These are phyloP conservation scores for Podaxis rugospora DNA, from an alignment of 768 basidiomycete species.

Conservation along the genomic window DNA sequence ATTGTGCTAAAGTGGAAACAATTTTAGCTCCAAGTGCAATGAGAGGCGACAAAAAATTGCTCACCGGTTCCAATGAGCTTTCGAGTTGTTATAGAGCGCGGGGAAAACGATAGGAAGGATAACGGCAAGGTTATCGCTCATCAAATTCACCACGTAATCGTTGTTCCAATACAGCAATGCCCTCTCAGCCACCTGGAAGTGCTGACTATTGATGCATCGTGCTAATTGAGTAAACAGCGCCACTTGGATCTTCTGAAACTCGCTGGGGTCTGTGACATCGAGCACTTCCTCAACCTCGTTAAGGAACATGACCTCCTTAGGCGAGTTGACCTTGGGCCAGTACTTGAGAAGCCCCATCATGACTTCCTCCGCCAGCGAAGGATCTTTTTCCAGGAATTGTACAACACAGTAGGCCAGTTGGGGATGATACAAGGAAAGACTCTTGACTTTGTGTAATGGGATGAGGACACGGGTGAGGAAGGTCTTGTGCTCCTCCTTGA, in stretches of 20 bases:
- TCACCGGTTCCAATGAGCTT: conserved; percentile 97
- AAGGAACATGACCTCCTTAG: conserved; percentile 99
- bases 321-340: conserved; percentile 99
- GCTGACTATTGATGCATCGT: conserved; percentile 97
- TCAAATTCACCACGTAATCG: conserved; percentile 98
- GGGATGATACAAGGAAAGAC: conserved; percentile 97
- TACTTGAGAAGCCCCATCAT: conserved; percentile 93
- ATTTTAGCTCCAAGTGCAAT: conserved; percentile 5
- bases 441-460: conserved; percentile 97
- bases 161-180: conserved; percentile 99
- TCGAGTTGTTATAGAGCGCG: conserved; percentile 91
- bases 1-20: conserved; percentile 69
- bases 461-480: conserved; percentile 93
- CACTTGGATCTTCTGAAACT: conserved; percentile 95
- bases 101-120: conserved; percentile 97
- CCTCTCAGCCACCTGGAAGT: conserved; percentile 99
- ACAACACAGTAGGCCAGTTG: conserved; percentile 99
- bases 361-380: conserved; percentile 89
- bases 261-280: conserved; percentile 94
- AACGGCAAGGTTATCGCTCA: conserved; percentile 89
- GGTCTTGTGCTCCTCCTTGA: conserved; percentile 98
- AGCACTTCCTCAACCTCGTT: conserved; percentile 99
- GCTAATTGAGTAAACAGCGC: conserved; percentile 92
- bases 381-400: conserved; percentile 97
- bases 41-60: conserved; percentile 21